Percentiles rank a stretch among this genome's conserved stretches.
Conservation (phyloP, 805 yeast genomes). For the Saturnispora serradocipensis region DNA sequence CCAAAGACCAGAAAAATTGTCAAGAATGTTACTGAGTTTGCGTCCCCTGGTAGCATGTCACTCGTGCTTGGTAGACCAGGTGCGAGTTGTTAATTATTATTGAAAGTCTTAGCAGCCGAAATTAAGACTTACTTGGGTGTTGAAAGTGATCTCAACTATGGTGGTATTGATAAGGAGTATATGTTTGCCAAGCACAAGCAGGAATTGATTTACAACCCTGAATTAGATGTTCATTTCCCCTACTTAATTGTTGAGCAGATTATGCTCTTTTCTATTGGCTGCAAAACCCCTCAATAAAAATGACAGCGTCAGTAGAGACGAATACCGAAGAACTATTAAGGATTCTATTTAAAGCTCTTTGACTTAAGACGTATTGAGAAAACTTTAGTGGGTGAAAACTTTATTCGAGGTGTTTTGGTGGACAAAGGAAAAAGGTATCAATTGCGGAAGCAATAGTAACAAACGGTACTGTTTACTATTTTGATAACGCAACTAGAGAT, state of each 20-base stretch:
- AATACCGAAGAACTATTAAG: constrained; percentile 33
- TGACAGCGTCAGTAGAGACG: constrained; percentile 28
- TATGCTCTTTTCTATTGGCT: constrained; percentile 43
- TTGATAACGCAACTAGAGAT: constrained; percentile 84
- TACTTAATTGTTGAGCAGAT: constrained; percentile 48
- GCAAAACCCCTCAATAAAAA: constrained; percentile 50
- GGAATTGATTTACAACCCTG: constrained; percentile 46
- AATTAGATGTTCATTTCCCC: constrained; percentile 50
- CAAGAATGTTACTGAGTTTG: constrained; percentile 17
- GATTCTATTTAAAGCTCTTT: constrained; percentile 43
- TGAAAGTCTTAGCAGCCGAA: constrained; percentile 40
- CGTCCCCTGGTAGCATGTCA: constrained; percentile 45
- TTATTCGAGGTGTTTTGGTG: constrained; percentile 61
- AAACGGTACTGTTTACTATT: constrained; percentile 55
- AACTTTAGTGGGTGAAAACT: constrained; percentile 39
- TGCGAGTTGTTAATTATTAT: constrained; percentile 53
- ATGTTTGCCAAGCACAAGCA: constrained; percentile 39
- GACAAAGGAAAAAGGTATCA: constrained; percentile 79
- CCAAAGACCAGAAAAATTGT: constrained; percentile 21
- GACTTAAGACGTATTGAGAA: constrained; percentile 51
- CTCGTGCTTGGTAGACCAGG: constrained; percentile 52
- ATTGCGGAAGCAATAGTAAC: constrained; percentile 68
- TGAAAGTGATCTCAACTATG: constrained; percentile 36
- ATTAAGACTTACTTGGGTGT: constrained; percentile 29
- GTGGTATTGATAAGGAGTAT: constrained; percentile 39